Conservation (phyloP, 2,329 filamentous ascomycete species). For the Neofusicoccum ribis region DNA sequence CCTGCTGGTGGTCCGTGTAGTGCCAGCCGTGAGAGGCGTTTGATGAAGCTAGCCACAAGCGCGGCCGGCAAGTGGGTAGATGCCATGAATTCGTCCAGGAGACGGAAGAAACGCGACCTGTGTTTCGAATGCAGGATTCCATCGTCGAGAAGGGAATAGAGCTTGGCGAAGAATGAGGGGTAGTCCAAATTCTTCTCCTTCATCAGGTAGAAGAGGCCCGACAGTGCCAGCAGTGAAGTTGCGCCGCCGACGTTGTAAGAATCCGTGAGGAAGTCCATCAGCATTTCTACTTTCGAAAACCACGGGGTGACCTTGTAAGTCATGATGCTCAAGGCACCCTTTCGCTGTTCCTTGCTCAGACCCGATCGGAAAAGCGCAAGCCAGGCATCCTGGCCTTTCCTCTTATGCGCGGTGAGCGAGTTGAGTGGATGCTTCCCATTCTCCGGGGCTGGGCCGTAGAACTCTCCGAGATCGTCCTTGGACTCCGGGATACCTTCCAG, state of each 20-base stretch:
- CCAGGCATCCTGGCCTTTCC: slow-evolving; percentile 84
- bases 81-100: slow-evolving; percentile 84
- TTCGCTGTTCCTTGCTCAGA: slow-evolving; percentile 72
- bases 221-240: slow-evolving; percentile 82
- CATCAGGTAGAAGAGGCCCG: slow-evolving; percentile 93
- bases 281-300: slow-evolving; percentile 82
- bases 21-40: slow-evolving; percentile 79
- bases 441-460: slow-evolving; percentile 65
- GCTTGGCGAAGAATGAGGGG: slow-evolving; percentile 86
- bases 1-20: slow-evolving; percentile 88
- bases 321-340: slow-evolving; percentile 73
- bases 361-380: slow-evolving; percentile 69
- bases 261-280: slow-evolving; percentile 97
- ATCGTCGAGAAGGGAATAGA: slow-evolving; percentile 88
- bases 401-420: slow-evolving; percentile 71
- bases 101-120: slow-evolving; percentile 87
- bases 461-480: slow-evolving; percentile 65
- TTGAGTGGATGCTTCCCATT: slow-evolving; percentile 63
- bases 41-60: slow-evolving; percentile 93
- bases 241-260: slow-evolving; percentile 86
- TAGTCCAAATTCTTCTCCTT: slow-evolving; percentile 94
- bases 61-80: slow-evolving; percentile 91
- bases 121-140: slow-evolving; percentile 91
- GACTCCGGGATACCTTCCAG: slow-evolving; percentile 71
- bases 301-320: slow-evolving; percentile 80